Percentiles rank a stretch among this genome's conserved stretches.
These are phyloP conservation scores for Talaromyces proteolyticus DNA, from an alignment of 495 filamentous ascomycete genomes.

Conservation along the genomic window DNA sequence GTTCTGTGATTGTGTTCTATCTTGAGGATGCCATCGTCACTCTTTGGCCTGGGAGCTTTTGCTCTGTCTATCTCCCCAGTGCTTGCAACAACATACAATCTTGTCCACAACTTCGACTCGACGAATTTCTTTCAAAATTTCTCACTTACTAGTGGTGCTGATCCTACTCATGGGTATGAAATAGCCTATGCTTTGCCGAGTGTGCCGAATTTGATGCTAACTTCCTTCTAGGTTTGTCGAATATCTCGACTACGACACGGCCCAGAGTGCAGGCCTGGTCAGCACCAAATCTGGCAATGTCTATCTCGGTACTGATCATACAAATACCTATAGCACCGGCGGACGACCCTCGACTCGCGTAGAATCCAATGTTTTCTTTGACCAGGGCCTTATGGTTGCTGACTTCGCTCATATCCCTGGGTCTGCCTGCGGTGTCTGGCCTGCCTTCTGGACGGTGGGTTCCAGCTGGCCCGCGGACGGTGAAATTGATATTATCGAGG, in stretches of 20 bases:
- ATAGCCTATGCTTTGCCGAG: neutral
- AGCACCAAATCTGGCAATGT: conserved; percentile 43
- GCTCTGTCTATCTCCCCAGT: neutral
- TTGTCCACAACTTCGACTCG: conserved; percentile 38
- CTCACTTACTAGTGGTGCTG: conserved; percentile 40
- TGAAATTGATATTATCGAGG: conserved; percentile 92
- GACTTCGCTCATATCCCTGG: conserved; percentile 76
- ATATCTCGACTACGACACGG: conserved; percentile 52
- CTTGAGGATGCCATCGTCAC: conserved; percentile 9
- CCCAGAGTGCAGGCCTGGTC: conserved; percentile 51
- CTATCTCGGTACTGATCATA: conserved; percentile 48
- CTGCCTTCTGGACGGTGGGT: conserved; percentile 72
- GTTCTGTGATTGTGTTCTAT: conserved; percentile 1
- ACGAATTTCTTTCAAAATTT: conserved; percentile 47
- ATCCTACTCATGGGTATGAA: conserved; percentile 56
- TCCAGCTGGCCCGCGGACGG: conserved; percentile 71
- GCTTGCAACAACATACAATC: conserved; percentile 23
- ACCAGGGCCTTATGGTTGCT: conserved; percentile 63
- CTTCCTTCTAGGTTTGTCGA: conserved; percentile 37
- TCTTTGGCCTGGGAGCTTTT: conserved; percentile 1
- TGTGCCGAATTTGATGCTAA: neutral
- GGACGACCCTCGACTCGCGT: conserved; percentile 69
- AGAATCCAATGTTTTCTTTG: conserved; percentile 61
- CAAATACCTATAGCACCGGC: conserved; percentile 24
- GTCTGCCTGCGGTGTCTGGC: conserved; percentile 65